A percentile compares a stretch with the other conserved stretches of the same genome.
phyloP scores from a whole-genome alignment of 148 eudicot species.

The Silene latifolia region DNA sequence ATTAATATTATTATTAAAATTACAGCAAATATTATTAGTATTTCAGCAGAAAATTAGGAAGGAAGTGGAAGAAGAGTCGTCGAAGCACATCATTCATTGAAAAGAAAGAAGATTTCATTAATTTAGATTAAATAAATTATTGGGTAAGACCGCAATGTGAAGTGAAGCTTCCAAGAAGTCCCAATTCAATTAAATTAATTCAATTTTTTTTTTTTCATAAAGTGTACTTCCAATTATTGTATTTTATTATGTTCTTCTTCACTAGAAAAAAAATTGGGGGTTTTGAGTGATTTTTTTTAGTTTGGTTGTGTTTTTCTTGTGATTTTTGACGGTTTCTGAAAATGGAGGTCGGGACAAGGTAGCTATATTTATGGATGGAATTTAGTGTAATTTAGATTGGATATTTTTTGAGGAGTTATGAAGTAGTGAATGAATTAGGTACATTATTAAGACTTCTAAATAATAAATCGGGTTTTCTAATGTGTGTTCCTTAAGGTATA shows the following conservation, averaged over 20 bases:
- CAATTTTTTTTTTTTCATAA: too few species aligned
- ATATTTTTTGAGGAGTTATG: too few species aligned
- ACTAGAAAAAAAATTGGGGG: neutral
- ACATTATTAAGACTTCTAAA: too few species aligned
- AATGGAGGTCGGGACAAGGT: neutral
- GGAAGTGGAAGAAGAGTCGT: slow-evolving; percentile 16
- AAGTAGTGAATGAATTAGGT: too few species aligned
- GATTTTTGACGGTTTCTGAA: neutral
- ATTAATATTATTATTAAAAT: neutral
- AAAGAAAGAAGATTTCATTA: neutral
- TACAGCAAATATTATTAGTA: neutral
- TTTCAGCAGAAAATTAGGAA: slow-evolving; percentile 1
- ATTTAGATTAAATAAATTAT: too few species aligned
- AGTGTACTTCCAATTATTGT: neutral
- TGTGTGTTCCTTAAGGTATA: too few species aligned
- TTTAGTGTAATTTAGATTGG: too few species aligned
- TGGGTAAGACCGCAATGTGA: neutral
- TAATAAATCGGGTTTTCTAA: too few species aligned
- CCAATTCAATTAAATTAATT: neutral
- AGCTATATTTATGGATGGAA: neutral
- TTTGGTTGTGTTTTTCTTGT: too few species aligned
- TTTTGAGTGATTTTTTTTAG: too few species aligned
- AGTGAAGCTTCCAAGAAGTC: neutral
- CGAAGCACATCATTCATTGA: neutral
- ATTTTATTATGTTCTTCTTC: neutral